phyloP scores from a whole-genome alignment of 2,329 filamentous ascomycete genomes.

The Diaporthe destruens region DNA sequence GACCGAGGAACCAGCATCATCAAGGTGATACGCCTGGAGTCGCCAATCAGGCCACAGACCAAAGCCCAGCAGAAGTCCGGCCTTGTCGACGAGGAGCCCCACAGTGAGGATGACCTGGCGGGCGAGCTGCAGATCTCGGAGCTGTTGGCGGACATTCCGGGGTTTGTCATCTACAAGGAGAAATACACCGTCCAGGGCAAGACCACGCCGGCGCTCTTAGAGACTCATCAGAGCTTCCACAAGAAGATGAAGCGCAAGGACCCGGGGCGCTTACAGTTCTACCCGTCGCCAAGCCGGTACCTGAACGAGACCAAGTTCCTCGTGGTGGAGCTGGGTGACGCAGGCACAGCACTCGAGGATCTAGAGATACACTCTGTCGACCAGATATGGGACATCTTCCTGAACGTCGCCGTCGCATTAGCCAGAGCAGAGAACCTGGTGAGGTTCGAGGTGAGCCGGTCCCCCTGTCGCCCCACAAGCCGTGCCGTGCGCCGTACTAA shows the following conservation, averaged over 20 bases:
- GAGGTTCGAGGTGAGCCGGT: conserved; percentile 67
- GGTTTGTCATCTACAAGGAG: conserved; percentile 76
- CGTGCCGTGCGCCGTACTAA: neutral
- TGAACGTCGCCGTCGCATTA: conserved; percentile 70
- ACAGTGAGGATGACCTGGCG: conserved; percentile 65
- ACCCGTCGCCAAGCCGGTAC: conserved; percentile 72
- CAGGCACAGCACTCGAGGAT: conserved; percentile 71
- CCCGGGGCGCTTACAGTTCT: conserved; percentile 69
- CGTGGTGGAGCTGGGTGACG: conserved; percentile 74
- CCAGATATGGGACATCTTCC: conserved; percentile 74
- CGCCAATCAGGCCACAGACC: conserved; percentile 69
- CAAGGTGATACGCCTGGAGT: conserved; percentile 72
- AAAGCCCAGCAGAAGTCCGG: conserved; percentile 66
- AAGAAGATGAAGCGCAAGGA: conserved; percentile 66
- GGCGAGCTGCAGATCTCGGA: conserved; percentile 74
- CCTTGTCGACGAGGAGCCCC: conserved; percentile 71
- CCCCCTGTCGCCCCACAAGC: neutral
- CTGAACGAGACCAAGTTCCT: conserved; percentile 69
- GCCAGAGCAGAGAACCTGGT: conserved; percentile 69
- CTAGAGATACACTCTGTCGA: conserved; percentile 61
- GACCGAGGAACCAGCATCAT: conserved; percentile 72
- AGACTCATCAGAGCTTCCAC: conserved; percentile 72
- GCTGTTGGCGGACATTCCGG: conserved; percentile 72
- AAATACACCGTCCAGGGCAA: conserved; percentile 70
- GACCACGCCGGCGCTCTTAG: conserved; percentile 64